A percentile compares a stretch with the other conserved stretches of the same genome.
These are phyloP conservation scores for Pythium brachiatum DNA, from an alignment of 352 stramenopile genomes.

Conservation along the genomic window DNA sequence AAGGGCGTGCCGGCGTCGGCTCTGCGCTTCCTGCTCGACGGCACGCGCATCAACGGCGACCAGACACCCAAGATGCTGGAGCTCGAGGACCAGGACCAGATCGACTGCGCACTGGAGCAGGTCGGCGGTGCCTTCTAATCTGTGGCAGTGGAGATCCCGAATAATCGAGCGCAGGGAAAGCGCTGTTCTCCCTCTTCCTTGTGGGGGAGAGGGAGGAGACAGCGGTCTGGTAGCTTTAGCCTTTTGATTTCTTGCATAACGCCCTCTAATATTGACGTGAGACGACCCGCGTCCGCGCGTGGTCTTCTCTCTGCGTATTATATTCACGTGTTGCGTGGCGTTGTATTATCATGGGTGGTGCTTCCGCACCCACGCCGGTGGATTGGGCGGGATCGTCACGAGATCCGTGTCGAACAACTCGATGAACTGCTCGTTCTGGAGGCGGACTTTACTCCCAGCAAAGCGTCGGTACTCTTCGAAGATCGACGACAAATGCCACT, in stretches of 20 bases:
- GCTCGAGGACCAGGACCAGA: constrained; percentile 98
- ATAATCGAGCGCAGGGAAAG: not conserved
- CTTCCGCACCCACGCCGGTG: constrained; percentile 71
- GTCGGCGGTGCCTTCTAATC: constrained; percentile 62
- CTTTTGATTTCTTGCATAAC: constrained; percentile 15
- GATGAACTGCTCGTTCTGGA: constrained; percentile 94
- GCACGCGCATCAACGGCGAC: constrained; percentile 93
- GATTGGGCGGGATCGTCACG: constrained; percentile 79
- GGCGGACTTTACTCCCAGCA: constrained; percentile 85
- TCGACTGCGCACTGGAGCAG: constrained; percentile 95
- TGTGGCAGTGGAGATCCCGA: not conserved
- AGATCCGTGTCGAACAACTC: constrained; percentile 94
- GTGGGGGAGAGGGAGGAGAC: no score
- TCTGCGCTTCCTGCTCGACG: constrained; percentile 96
- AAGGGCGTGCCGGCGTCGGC: constrained; percentile 90
- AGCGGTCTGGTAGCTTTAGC: constrained; percentile 2
- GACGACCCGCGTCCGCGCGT: not conserved
- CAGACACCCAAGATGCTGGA: constrained; percentile 96
- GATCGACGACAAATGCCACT: constrained; percentile 92
- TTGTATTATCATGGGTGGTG: constrained; percentile 25
- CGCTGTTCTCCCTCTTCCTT: not conserved
- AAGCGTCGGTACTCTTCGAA: constrained; percentile 93
- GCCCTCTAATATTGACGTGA: constrained; percentile 24
- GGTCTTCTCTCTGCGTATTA: constrained; percentile 3
- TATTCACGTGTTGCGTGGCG: constrained; percentile 13